A percentile compares a stretch with the other conserved stretches of the same genome.
Conservation (phyloP, 1,139 yeast genomes). For the Kodamaea derodonti region DNA sequence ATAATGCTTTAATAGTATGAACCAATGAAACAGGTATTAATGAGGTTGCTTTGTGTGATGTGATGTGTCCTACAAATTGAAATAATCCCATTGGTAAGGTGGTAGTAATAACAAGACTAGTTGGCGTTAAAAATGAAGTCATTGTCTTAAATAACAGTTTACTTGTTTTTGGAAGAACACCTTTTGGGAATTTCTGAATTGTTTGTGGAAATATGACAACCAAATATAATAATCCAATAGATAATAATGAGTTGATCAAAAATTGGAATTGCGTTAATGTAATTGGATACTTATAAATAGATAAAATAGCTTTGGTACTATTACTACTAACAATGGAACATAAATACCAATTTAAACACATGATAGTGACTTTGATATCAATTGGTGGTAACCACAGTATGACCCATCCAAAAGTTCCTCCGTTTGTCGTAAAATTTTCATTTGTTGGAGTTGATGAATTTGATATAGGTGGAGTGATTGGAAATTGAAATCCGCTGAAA, state of each 20-base stretch:
- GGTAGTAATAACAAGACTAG: conserved; percentile 51
- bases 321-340: conserved; percentile 81
- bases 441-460: conserved; percentile 30
- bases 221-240: conserved; percentile 30
- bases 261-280: conserved; percentile 86
- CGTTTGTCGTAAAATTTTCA: conserved; percentile 7
- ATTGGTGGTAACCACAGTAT: conserved; percentile 23
- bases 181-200: conserved; percentile 45
- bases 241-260: conserved; percentile 55
- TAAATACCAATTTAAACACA: conserved; percentile 76
- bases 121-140: conserved; percentile 47
- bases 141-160: conserved; percentile 20
- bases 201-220: conserved; percentile 8
- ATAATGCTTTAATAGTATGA: conserved; percentile 85
- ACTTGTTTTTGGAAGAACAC: conserved; percentile 34
- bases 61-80: conserved; percentile 86
- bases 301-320: conserved; percentile 71
- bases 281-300: conserved; percentile 69
- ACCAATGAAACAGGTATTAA: conserved; percentile 87
- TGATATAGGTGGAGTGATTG: conserved; percentile 38
- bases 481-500: conserved; percentile 16
- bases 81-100: conserved; percentile 92
- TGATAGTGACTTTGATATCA: conserved; percentile 25
- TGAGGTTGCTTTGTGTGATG: conserved; percentile 85
- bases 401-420: not conserved